Base-by-base conservation (phyloP, 208 protist species). In the Acanthamoeba healyi region DNA sequence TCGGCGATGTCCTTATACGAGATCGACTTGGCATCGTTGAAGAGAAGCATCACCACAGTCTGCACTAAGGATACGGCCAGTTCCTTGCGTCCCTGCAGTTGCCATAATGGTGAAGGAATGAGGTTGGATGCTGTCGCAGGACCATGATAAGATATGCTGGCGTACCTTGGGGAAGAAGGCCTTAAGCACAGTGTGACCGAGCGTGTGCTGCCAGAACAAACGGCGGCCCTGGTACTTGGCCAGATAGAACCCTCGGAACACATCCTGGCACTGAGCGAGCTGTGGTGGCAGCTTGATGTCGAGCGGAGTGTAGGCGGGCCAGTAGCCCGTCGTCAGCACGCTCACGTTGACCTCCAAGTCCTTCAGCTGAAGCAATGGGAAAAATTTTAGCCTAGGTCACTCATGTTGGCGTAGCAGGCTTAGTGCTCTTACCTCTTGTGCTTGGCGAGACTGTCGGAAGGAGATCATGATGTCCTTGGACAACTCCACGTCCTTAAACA, bases 401-500 rank as follows among this genome's bases (percentile, higher is more conserved):
- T n/a, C n/a, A n/a, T n/a, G n/a, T n/a, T n/a, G n/a, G n/a, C n/a
- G n/a, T n/a, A 88, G 36, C 17, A 17, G 44, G 24, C 10, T 84
- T 40, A 42, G 19, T 46, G 84, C 38, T 24, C n/a, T 32, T 26
- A 87, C 77, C 77, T 87, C 77, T 26, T 87, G 77, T 26, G 77
- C 46, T 14, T 67, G 40, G 15, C 65, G 70, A 9, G 54, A 54
- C 44, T 94, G 89, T 19, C 89, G 65, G 72, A 94, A 94, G n/a
- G 65, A 86, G 19, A n/a, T 51, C 93, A 96, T 97, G 38, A 98
- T 84, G 26, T 98, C 97, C 1, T 84, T 61, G 4, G 95, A 97
- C 38, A 98, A 58, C 14, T 98, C 97, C 9, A 98, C 94, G 91
- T 98, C 98, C 91, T 98, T 98, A 81, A 98, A 98, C 98, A 99